A percentile compares a stretch with the other conserved stretches of the same genome.
These are phyloP conservation scores for Saccharomyces uvarum DNA, from an alignment of 1,139 yeast genomes.

Conservation along the genomic window DNA sequence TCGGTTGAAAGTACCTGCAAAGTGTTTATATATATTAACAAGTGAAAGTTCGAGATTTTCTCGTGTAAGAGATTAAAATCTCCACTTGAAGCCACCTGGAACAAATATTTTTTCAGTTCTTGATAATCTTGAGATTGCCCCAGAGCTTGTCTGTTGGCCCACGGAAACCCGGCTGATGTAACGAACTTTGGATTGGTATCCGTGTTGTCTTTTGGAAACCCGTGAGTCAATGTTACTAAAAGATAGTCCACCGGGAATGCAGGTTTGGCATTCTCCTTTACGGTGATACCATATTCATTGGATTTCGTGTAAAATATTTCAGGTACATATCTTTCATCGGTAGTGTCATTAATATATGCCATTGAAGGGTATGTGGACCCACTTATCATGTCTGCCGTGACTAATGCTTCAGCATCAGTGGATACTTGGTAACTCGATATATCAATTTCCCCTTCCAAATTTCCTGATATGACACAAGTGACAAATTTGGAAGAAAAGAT, in stretches of 20 bases:
- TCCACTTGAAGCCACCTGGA: conserved; percentile 30
- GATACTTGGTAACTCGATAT: conserved; percentile 88
- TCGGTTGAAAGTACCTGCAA: conserved; percentile 46
- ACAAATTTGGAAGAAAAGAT: conserved; percentile 80
- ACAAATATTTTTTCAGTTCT: conserved; percentile 44
- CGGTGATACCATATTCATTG: conserved; percentile 84
- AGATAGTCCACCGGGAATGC: conserved; percentile 93
- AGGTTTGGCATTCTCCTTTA: conserved; percentile 86
- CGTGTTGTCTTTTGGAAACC: conserved; percentile 66
- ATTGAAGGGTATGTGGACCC: conserved; percentile 90
- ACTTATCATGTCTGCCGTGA: conserved; percentile 73
- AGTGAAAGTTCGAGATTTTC: conserved; percentile 62
- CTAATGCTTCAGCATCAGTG: conserved; percentile 77
- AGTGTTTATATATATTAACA: conserved; percentile 49
- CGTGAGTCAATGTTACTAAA: conserved; percentile 82
- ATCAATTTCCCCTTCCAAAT: conserved; percentile 78
- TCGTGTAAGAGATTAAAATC: conserved; percentile 35
- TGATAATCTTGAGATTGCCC: conserved; percentile 66
- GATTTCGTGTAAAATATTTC: conserved; percentile 79
- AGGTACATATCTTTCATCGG: conserved; percentile 75
- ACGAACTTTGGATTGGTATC: conserved; percentile 39
- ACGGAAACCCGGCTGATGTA: conserved; percentile 45
- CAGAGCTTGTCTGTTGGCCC: conserved; percentile 70
- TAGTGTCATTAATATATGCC: conserved; percentile 70
- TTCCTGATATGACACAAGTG: conserved; percentile 89